Conservation (phyloP, 2,329 filamentous ascomycete genomes). For the Clonostachys solani region DNA sequence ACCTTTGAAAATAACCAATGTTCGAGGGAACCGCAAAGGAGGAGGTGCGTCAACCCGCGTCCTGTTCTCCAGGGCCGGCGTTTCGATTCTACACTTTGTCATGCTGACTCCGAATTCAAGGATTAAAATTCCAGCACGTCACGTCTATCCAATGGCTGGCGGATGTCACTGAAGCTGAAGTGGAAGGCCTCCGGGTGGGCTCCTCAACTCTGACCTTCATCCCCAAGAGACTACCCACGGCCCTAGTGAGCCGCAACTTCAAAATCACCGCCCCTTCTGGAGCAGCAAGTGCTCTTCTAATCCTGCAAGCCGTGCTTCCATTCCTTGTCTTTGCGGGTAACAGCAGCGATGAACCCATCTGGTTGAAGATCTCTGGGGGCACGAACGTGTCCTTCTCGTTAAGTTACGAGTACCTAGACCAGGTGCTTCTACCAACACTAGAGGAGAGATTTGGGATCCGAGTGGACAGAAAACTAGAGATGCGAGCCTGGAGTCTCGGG, state of each 20-base stretch:
- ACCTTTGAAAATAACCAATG: slow-evolving; percentile 46
- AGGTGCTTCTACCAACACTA: slow-evolving; percentile 52
- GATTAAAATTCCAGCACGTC: slow-evolving; percentile 58
- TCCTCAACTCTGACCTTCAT: slow-evolving; percentile 43
- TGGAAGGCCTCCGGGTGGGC: slow-evolving; percentile 45
- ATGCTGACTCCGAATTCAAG: slow-evolving; percentile 19
- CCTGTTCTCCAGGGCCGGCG: not conserved
- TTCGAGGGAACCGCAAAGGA: slow-evolving; percentile 46
- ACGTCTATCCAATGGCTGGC: slow-evolving; percentile 51
- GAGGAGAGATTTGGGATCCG: slow-evolving; percentile 42
- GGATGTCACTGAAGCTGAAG: slow-evolving; percentile 42
- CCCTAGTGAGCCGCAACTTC: slow-evolving; percentile 42
- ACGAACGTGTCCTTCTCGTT: slow-evolving; percentile 55
- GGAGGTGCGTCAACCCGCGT: slow-evolving; percentile 1
- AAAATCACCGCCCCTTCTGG: slow-evolving; percentile 19
- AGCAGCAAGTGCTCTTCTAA: slow-evolving; percentile 50
- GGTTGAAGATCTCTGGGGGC: slow-evolving; percentile 49
- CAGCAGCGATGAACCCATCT: slow-evolving; percentile 34
- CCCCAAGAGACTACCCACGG: slow-evolving; percentile 33
- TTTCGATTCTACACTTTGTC: not conserved
- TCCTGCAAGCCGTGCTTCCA: slow-evolving; percentile 57
- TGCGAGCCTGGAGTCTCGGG: slow-evolving; percentile 48
- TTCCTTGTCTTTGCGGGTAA: slow-evolving; percentile 52
- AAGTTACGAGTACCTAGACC: slow-evolving; percentile 59
- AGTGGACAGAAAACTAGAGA: slow-evolving; percentile 37